A percentile compares a stretch with the other conserved stretches of the same genome.
phyloP scores from a whole-genome alignment of 2,329 filamentous ascomycete genomes.

The Alternaria conjuncta region DNA sequence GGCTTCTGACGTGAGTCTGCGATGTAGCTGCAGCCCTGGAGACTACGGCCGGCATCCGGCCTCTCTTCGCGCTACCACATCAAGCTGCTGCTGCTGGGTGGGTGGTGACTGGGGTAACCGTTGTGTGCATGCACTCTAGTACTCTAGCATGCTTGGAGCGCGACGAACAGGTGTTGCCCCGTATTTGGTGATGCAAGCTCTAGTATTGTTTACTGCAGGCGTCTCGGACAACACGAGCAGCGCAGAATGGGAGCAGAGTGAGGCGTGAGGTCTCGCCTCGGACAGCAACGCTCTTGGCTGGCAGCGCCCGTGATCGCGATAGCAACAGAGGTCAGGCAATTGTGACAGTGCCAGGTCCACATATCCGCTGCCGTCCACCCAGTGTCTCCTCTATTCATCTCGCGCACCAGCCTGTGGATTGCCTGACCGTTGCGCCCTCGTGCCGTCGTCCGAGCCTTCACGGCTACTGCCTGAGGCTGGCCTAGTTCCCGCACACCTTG shows the following conservation, averaged over 20 bases:
- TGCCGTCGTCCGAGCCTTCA: conserved; percentile 6
- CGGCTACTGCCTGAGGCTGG: conserved; percentile 20
- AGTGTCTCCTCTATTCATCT: not conserved
- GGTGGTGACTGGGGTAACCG: conserved; percentile 2
- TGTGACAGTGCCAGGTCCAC: not conserved
- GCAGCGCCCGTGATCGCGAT: not conserved
- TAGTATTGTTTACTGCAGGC: conserved; percentile 1
- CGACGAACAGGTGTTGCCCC: conserved; percentile 14
- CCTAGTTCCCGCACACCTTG: conserved; percentile 27
- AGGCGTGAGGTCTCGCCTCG: not conserved
- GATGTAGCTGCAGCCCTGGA: not conserved
- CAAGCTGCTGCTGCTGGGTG: conserved; percentile 1
- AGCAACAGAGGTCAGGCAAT: not conserved
- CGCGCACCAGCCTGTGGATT: not conserved
- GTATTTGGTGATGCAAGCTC: not conserved
- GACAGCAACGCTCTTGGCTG: conserved; percentile 1
- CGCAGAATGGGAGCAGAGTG: not conserved
- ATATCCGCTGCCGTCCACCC: not conserved
- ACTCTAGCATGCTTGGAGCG: conserved; percentile 8
- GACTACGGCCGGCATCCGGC: conserved; percentile 7
- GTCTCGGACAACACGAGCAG: not conserved
- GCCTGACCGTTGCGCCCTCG: not conserved
- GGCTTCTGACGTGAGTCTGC: not conserved
- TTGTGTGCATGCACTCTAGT: conserved; percentile 5
- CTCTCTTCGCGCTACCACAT: conserved; percentile 1